Evolutionary conservation across 78 protist species (phyloP), one percentile per base, ranked within the genome.

Genomic region (Dictyostelium purpureum): DNA sequence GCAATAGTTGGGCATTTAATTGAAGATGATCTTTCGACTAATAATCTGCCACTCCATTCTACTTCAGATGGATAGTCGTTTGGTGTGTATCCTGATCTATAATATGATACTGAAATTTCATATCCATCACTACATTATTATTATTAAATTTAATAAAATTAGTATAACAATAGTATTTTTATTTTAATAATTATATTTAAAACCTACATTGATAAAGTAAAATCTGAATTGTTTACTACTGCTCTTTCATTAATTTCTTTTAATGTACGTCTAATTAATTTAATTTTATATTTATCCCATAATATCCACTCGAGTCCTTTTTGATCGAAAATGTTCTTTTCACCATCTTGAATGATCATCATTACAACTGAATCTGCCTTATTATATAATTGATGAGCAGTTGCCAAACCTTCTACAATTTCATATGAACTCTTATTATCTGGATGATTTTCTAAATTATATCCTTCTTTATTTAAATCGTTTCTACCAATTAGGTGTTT

Each of bases 41-140:
- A 2, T 43, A 65, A 49, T 31, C 99, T 75, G 14, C 97, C 97
- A 12, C 63, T 79, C 99, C 99, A 98, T 45, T 95, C 95, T 11
- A 26, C 21, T 19, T 81, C 63, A 6, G 80, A 26, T 2, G 96
- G 96, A 74, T 96, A 97, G 67, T 98, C 98, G 33, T 35, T 45
- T 5, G 99, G 99, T 19, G 95, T 71, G 78, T 98, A 98, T 4
- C 98, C 99, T 6, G 98, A 93, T 42, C 99, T 92, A 79, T 51
- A 98, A 76, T 98, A 98, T 26, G 90, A 89, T 9, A 98, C 96
- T 21, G 89, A 33, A 7, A 95, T 69, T 61, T 69, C 96, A 4
- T 19, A 4, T 2, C 89, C 96, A 65, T 93, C 94, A 43, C n/a
- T 11, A 24, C 76, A 31, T 9, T 24, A 21, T 14, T 19, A 40